Conservation (phyloP, 2,329 filamentous ascomycete genomes). For the Lasiodiplodia citricola region DNA sequence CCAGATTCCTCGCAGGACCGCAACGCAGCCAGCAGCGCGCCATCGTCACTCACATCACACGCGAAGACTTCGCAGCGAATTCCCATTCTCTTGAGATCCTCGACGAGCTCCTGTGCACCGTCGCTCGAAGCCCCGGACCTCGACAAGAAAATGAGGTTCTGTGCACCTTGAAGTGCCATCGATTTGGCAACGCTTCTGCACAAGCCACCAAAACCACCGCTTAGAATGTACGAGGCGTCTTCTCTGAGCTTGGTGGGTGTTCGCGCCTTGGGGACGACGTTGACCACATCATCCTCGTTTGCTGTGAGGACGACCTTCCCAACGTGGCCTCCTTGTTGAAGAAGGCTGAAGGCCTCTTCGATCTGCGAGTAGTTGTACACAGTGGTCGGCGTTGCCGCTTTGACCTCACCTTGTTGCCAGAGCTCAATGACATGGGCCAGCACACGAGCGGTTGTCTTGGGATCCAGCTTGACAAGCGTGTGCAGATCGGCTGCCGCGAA, state of each 20-base stretch:
- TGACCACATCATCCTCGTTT: constrained; percentile 22
- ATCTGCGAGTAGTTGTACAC: constrained; percentile 30
- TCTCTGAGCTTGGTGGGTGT: not conserved
- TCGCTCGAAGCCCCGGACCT: constrained; percentile 34
- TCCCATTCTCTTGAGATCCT: constrained; percentile 7
- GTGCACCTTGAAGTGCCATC: constrained; percentile 36
- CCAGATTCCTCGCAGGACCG: not conserved
- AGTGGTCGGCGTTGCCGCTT: constrained; percentile 33
- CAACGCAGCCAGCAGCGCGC: not conserved
- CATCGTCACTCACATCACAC: constrained; percentile 24
- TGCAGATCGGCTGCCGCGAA: constrained; percentile 8
- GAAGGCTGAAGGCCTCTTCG: constrained; percentile 41
- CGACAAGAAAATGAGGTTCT: constrained; percentile 35
- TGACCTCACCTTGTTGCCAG: constrained; percentile 33
- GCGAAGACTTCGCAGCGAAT: not conserved
- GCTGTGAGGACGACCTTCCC: constrained; percentile 35
- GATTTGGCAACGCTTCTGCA: constrained; percentile 35
- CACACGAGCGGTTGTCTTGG: constrained; percentile 12
- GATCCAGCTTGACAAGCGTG: not conserved
- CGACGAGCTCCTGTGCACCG: not conserved
- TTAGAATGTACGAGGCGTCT: constrained; percentile 33
- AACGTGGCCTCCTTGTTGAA: constrained; percentile 40
- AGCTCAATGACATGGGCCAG: constrained; percentile 20
- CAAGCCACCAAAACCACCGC: constrained; percentile 37
- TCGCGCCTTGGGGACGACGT: constrained; percentile 3